Evolutionary conservation across 2,329 filamentous ascomycete species (phyloP), one percentile per base, ranked within the genome.

Genomic region (Neonectria sp.): DNA sequence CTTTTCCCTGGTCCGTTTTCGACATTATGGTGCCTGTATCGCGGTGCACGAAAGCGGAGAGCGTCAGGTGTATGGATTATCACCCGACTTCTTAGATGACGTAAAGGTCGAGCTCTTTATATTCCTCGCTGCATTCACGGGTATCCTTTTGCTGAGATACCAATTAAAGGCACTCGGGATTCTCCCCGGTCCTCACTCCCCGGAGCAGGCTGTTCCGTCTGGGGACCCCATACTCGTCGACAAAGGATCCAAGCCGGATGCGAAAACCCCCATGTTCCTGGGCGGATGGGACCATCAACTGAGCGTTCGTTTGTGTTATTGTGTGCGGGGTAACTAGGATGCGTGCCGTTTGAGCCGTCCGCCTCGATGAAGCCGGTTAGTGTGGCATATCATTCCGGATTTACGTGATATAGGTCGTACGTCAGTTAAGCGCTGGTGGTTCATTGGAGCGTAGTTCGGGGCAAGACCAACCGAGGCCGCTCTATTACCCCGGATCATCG

Each of bases 361-460:
- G 12, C 17, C 9, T 8, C 27, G 8, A 52, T 52, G 17, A 35
- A 24, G n/a, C 7, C n/a, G 29, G 8, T 21, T 33, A 33, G 13
- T 9, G 46, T 25, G 12, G 13, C 29, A 15, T 40, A 9, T 17
- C 37, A 17, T 17, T n/a, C 6, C 15, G 7, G 2, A n/a, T 3
- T 8, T n/a, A 8, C 6, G 15, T 17, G 37, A 17, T n/a, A 12
- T 25, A 29, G 40, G 29, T 49, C 17, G 13, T n/a, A 56, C 24
- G 17, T 43, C 40, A 9, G 13, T 45, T 60, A 65, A 65, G 62
- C 62, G 62, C 62, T 12, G 12, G n/a, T 17, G 21, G 4, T 55
- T 31, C 12, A 65, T 65, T 65, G 63, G 63, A 24, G 53, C 43
- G 51, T 13, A 13, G 37, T 27, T 65, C 63, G 63, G 57, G 45